Conservation (phyloP, 2,329 filamentous ascomycete genomes). For the Talaromyces islandicus region DNA sequence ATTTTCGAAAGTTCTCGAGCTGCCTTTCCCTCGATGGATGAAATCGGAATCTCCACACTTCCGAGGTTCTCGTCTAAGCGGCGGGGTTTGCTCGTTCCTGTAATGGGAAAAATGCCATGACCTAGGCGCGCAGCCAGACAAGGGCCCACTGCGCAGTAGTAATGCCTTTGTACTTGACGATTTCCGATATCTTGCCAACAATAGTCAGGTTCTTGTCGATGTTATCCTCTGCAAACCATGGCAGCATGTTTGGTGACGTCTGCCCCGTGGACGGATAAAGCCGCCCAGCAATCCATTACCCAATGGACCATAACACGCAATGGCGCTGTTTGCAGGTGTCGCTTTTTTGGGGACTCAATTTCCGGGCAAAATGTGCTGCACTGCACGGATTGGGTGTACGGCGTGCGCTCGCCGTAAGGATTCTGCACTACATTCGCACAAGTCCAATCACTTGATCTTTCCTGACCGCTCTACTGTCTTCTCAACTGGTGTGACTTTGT, state of each 20-base stretch:
- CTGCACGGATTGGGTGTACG: constrained; percentile 37
- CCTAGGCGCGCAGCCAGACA: constrained; percentile 43
- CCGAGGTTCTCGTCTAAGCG: constrained; percentile 35
- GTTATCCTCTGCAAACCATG: constrained; percentile 47
- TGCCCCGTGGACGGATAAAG: constrained; percentile 36
- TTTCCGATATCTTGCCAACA: constrained; percentile 37
- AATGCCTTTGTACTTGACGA: constrained; percentile 40
- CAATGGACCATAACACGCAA: constrained; percentile 56
- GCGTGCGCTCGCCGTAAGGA: constrained; percentile 42
- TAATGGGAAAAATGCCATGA: constrained; percentile 46
- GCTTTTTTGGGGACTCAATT: constrained; percentile 14
- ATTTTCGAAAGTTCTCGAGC: neutral
- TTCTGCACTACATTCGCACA: constrained; percentile 38
- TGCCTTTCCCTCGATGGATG: neutral
- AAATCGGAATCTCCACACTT: constrained; percentile 5
- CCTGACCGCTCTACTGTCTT: constrained; percentile 38
- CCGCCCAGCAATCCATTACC: constrained; percentile 52
- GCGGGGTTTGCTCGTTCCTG: constrained; percentile 32
- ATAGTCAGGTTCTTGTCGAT: constrained; percentile 47
- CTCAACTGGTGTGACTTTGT: constrained; percentile 40
- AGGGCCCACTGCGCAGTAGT: constrained; percentile 44
- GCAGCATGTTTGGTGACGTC: constrained; percentile 41
- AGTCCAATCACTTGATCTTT: constrained; percentile 39
- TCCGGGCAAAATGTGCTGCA: constrained; percentile 45
- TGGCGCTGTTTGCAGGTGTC: constrained; percentile 32